Evolutionary conservation across 1,139 yeast genomes (phyloP), one percentile per base, ranked within the genome.

Genomic region (Wickerhamiella pararugosa): DNA sequence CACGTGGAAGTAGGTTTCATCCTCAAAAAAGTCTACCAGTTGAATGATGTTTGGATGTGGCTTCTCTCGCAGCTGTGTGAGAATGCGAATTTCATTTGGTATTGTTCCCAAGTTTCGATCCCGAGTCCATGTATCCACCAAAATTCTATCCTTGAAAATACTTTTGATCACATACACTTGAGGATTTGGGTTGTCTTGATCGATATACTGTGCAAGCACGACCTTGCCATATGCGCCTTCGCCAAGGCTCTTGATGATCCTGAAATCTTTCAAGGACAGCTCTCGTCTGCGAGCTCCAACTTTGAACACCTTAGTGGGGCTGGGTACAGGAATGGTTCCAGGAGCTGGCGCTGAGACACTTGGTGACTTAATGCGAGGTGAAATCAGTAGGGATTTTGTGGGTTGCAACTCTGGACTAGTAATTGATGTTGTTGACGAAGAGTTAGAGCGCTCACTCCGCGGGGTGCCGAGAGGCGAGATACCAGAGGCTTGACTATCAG

Each of bases 221-320:
- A 90, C 98, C 55, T 83, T 82, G 10, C 97, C 97, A 55, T 87
- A 90, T 0, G 97, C 96, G 36, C 98, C 98, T 58, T 82, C 93
- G 1, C 98, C 98, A 76, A 90, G 74, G 48, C 78, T 75, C 56
- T 81, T 79, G 37, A 83, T 44, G 1, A 82, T 71, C 4, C 64
- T 62, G 54, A 83, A 90, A 56, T 86, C 94, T 0, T 70, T 58
- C 49, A 83, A 71, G 48, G 75, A 74, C 57, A 83, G 83, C 29
- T 72, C 55, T 2, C 64, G 57, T 7, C 65, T 54, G 11, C 51
- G 50, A 1, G 60, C 58, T 2, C 66, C 66, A 7, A 62, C 55
- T 42, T 44, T 26, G 5, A 25, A 10, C 6, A 29, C n/a, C 10
- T 21, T 25, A 21, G 39, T 9, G 10, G 6, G 7, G n/a, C 10